phyloP scores from a whole-genome alignment of 2,329 filamentous ascomycete genomes.

The Hypoxylon sp. region DNA sequence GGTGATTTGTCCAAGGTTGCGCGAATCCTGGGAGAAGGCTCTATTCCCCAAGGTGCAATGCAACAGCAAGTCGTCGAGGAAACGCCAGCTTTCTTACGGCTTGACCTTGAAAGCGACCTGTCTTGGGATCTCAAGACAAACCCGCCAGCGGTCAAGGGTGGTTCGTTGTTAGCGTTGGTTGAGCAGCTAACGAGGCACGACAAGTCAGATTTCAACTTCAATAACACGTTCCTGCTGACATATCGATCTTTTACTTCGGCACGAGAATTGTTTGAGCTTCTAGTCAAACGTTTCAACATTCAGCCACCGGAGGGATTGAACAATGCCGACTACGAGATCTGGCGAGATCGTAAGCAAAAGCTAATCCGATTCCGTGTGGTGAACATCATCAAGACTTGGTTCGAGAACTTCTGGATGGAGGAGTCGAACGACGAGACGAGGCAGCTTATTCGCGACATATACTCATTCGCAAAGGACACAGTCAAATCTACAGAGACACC shows the following conservation, averaged over 20 bases:
- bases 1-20: conserved; percentile 69
- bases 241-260: conserved; percentile 95
- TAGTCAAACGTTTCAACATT: conserved; percentile 90
- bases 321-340: conserved; percentile 79
- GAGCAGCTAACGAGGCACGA: conserved; percentile 97
- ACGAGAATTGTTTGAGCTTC: conserved; percentile 87
- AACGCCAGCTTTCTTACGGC: conserved; percentile 80
- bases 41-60: conserved; percentile 57
- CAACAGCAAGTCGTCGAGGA: conserved; percentile 76
- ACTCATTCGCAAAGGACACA: conserved; percentile 88
- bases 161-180: conserved; percentile 86
- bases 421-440: conserved; percentile 84
- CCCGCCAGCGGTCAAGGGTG: conserved; percentile 82
- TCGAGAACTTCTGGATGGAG: conserved; percentile 99
- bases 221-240: conserved; percentile 96
- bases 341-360: conserved; percentile 95
- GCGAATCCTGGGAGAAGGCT: conserved; percentile 73
- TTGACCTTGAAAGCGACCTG: conserved; percentile 89
- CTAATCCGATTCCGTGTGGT: conserved; percentile 95
- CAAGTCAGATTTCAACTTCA: conserved; percentile 93
- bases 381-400: conserved; percentile 98
- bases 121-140: conserved; percentile 86
- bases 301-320: conserved; percentile 87
- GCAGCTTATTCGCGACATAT: conserved; percentile 86
- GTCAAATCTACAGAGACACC: conserved; percentile 94